A percentile compares a stretch with the other conserved stretches of the same genome.
These are phyloP conservation scores for Mycotypha africana DNA, from an alignment of 371 early-diverging fungal species.

Conservation along the genomic window DNA sequence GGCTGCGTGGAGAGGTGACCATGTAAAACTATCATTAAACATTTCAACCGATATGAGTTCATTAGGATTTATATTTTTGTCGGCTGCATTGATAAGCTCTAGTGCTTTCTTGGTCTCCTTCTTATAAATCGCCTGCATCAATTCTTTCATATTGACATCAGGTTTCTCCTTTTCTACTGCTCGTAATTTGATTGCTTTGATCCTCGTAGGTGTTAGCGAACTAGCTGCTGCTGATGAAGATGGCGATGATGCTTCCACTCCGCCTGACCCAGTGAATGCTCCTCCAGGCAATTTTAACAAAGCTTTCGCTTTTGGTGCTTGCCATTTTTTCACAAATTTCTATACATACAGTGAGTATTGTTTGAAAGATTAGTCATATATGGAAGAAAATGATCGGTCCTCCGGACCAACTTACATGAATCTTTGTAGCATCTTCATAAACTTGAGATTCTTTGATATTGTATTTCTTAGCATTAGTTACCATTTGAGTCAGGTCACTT, in stretches of 20 bases:
- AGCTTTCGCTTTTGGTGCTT: slow-evolving; percentile 14
- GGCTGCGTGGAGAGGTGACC: slow-evolving; percentile 88
- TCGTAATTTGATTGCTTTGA: slow-evolving; percentile 32
- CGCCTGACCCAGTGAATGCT: slow-evolving; percentile 26
- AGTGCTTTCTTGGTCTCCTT: slow-evolving; percentile 25
- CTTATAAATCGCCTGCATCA: slow-evolving; percentile 29
- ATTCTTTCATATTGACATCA: background rate
- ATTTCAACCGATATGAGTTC: slow-evolving; percentile 49
- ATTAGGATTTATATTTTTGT: slow-evolving; percentile 44
- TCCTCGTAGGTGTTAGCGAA: too few relatives aligned
- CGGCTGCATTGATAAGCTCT: slow-evolving; percentile 25
- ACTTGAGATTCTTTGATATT: slow-evolving; percentile 75
- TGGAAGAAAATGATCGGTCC: too few relatives aligned
- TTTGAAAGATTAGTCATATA: too few relatives aligned
- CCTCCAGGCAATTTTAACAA: slow-evolving; percentile 31
- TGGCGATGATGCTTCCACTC: slow-evolving; percentile 4
- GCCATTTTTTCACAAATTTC: slow-evolving; percentile 38
- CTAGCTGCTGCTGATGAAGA: too few relatives aligned
- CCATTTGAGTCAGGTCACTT: slow-evolving; percentile 68
- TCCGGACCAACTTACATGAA: slow-evolving; percentile 49
- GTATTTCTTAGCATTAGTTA: slow-evolving; percentile 74
- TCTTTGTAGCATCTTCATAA: slow-evolving; percentile 64
- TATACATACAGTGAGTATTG: too few relatives aligned
- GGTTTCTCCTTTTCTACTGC: slow-evolving; percentile 32
- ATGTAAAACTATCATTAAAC: slow-evolving; percentile 70